Base-by-base conservation (phyloP, 192 early-diverging fungal genomes). In the Coemansia sp. region DNA sequence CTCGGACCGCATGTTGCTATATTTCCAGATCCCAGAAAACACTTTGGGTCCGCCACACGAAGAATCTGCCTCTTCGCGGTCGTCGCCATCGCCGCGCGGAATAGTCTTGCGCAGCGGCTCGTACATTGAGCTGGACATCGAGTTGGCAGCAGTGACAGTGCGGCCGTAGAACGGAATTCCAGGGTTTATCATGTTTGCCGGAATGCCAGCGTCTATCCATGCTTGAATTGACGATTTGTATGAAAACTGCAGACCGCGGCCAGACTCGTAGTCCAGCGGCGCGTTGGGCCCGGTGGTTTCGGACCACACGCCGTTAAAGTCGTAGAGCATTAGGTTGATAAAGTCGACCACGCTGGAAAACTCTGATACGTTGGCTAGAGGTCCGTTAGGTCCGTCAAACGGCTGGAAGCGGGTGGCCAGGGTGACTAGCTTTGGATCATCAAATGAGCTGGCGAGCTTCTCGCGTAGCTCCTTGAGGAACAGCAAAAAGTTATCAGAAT, bases 271-370 rank as follows among this genome's bases (percentile, higher is more conserved):
- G 51, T 77, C 63, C 16, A 87, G 69, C 26, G 86, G 85, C 0
- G 88, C 86, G 61, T 89, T 89, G 38, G 87, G 85, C 3, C 87
- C 87, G 0, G 85, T 87, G n/a, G 73, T 69, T 7, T 74, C 26
- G 5, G 82, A 80, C 86, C 87, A 90, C 19, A 82, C 74, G 48
- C 87, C 85, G 65, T 83, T 76, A 47, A 82, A 83, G 75, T 87
- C 88, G 65, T 91, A 90, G 18, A 82, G 78, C 88, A 91, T 89
- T 32, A 90, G 54, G 35, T 89, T 88, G 61, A 91, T 76, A 20
- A 81, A 82, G 69, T 87, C 82, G n/a, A 92, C 75, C 18, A 78
- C 66, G 24, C 67, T 66, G 14, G 81, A 84, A 73, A 85, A 90
- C 8, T 55, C 86, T 23, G 83, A 83, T 3, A 89, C 82, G 32